phyloP scores from a whole-genome alignment of 768 basidiomycete species.

The Termitomyces sp. region DNA sequence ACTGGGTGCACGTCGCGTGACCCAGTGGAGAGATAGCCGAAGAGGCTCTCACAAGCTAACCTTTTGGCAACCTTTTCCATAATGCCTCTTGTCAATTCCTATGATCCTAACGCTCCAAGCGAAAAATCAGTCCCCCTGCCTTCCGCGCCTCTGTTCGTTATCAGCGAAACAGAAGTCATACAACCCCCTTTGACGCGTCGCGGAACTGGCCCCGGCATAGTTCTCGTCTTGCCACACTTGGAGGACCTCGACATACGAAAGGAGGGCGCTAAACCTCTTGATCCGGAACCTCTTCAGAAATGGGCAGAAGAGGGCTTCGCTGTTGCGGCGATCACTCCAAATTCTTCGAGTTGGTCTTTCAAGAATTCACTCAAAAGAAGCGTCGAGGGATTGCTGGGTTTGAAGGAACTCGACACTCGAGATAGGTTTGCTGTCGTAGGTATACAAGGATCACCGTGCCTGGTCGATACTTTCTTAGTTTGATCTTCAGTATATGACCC shows the following conservation, averaged over 20 bases:
- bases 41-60: too few species aligned
- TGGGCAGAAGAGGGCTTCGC: constrained; percentile 56
- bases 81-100: constrained; percentile 20
- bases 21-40: too few species aligned
- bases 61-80: background rate
- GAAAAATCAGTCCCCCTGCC: constrained; percentile 41
- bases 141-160: constrained; percentile 30
- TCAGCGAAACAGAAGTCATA: constrained; percentile 30
- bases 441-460: constrained; percentile 8
- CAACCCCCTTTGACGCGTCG: constrained; percentile 48
- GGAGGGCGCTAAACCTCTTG: constrained; percentile 28
- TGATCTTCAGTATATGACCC: constrained; percentile 31
- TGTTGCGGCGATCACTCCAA: constrained; percentile 33
- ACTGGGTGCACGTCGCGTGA: too few species aligned
- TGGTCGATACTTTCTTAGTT: background rate
- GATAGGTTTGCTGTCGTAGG: constrained; percentile 45
- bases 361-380: constrained; percentile 27
- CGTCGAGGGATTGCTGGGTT: constrained; percentile 30
- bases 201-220: constrained; percentile 44
- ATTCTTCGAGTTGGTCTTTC: constrained; percentile 18
- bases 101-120: constrained; percentile 35
- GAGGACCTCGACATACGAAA: constrained; percentile 21
- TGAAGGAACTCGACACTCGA: constrained; percentile 35
- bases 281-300: constrained; percentile 47
- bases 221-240: constrained; percentile 36